Base-by-base conservation (phyloP, 257 asterid genomes). In the Solanum neorickii region DNA sequence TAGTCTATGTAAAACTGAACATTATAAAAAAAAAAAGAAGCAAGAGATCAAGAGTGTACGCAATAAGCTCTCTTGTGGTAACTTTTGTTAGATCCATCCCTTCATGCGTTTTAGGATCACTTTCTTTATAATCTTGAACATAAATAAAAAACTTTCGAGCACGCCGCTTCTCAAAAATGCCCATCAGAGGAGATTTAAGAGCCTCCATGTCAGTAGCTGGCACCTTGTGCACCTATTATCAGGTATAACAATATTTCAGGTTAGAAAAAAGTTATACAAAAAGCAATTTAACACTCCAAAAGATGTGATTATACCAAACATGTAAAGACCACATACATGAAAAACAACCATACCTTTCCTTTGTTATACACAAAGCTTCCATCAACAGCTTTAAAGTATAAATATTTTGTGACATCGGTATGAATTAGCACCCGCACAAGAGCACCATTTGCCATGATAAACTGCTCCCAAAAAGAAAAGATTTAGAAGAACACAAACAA, bases 171-270 rank as follows among this genome's bases (percentile, higher is more conserved):
- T 97, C 99, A 86, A 97, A 95, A 85, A 97, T 93, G 69, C 99
- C 98, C 99, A 97, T 97, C 82, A 97, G 95, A 87, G 99, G 99
- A 86, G 99, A 97, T 91, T 93, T 97, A 86, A 97, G 94, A 86
- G 98, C 98, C 92, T 97, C 99, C 95, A 97, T 94, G 90, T 97
- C 98, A 90, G 94, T 97, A 85, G 99, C 97, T 74, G 99, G 99
- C 88, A 97, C 99, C 95, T 97, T 97, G 94, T 97, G 98, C 84
- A 97, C 94, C 99, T 97, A 88, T 93, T 87, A 88, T 82, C 27
- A 60, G 49, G 87, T 85, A 80, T 41, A 39, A 42, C 68, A 35
- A 31, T 60, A 29, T 82, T 21, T 46, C 18, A 60, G 31, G 12
- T 46, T 33, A 86, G 88, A 78, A 52, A 59, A 52, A 72, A 74